Base-by-base conservation (phyloP, 1,139 yeast genomes). In the Kazachstania sp. region DNA sequence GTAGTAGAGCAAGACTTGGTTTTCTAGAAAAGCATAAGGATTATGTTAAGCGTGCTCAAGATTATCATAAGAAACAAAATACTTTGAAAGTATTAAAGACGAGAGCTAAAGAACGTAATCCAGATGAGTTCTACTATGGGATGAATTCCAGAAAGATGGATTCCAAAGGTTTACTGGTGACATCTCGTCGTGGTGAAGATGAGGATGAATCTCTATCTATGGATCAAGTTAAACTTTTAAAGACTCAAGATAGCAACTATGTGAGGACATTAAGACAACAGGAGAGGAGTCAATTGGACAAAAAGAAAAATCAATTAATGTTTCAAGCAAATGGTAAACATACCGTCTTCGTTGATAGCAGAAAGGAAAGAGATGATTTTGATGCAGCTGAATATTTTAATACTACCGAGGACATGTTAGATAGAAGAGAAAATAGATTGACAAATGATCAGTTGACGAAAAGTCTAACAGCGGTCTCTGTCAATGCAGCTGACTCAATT, bases 101-200 rank as follows among this genome's bases (percentile, higher is more conserved):
- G 44, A 87, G 87, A 64, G 95, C 86, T 1, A 71, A 74, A 41
- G 74, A 75, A 41, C 77, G 88, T 57, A 92, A 92, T 64, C 95
- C 95, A n/a, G 97, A 92, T 74, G 98, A 92, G 67, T 92, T 85
- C 69, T 87, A 88, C 67, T 95, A 87, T 77, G 92, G 87, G 19
- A 92, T 92, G 97, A 78, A 83, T 39, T 72, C 74, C 28, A 72
- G 74, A 51, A 74, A 73, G 57, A 80, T 95, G 3, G 95, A 86
- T 55, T 71, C 73, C 3, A 56, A 61, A 13, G 97, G 97, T 1
- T 72, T 85, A 13, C 63, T 83, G 45, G 66, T 85, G 9, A 68
- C 81, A 2, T 86, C 85, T 41, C 71, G 95, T 54, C 88, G 79
- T 30, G 77, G 74, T 40, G 85, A 81, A 54, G 58, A 58, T 28